A percentile compares a stretch with the other conserved stretches of the same genome.
Evolutionary conservation across 805 yeast species (phyloP).

Genomic region (Lachancea thermotolerans): DNA sequence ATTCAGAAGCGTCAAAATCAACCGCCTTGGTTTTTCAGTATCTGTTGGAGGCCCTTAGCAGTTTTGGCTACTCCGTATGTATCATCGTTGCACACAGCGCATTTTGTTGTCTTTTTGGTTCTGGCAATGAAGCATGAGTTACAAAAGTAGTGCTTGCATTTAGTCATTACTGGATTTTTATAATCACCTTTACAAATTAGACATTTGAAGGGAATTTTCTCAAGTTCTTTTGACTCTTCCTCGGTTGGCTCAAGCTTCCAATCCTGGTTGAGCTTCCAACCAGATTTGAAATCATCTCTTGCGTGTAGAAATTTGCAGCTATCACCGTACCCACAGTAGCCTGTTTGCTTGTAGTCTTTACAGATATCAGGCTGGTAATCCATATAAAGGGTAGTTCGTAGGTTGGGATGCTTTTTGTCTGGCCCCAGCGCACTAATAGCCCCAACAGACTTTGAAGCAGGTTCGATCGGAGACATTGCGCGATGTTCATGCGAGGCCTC

Average conservation of each 20-base stretch:
- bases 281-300: slow-evolving; percentile 75
- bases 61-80: slow-evolving; percentile 57
- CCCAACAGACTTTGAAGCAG: background rate
- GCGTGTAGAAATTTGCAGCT: slow-evolving; percentile 91
- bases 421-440: background rate
- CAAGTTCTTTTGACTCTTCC: slow-evolving; percentile 20
- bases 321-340: slow-evolving; percentile 96
- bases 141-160: slow-evolving; percentile 61
- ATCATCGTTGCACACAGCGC: slow-evolving; percentile 52
- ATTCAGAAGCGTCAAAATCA: background rate
- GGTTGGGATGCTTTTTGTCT: slow-evolving; percentile 34
- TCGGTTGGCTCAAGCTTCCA: slow-evolving; percentile 47
- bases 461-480: background rate
- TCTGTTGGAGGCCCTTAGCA: slow-evolving; percentile 35
- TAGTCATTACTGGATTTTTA: slow-evolving; percentile 48
- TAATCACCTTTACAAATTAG: slow-evolving; percentile 53
- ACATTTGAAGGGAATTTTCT: slow-evolving; percentile 52
- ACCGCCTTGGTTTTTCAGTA: slow-evolving; percentile 12
- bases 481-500: background rate
- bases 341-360: slow-evolving; percentile 84
- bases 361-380: slow-evolving; percentile 94
- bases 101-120: slow-evolving; percentile 37
- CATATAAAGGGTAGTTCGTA: slow-evolving; percentile 59
- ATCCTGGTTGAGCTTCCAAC: slow-evolving; percentile 58
- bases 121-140: slow-evolving; percentile 49